A percentile compares a stretch with the other conserved stretches of the same genome.
phyloP scores from a whole-genome alignment of 139 green algal species.

The Axilococcus clingmanii region DNA sequence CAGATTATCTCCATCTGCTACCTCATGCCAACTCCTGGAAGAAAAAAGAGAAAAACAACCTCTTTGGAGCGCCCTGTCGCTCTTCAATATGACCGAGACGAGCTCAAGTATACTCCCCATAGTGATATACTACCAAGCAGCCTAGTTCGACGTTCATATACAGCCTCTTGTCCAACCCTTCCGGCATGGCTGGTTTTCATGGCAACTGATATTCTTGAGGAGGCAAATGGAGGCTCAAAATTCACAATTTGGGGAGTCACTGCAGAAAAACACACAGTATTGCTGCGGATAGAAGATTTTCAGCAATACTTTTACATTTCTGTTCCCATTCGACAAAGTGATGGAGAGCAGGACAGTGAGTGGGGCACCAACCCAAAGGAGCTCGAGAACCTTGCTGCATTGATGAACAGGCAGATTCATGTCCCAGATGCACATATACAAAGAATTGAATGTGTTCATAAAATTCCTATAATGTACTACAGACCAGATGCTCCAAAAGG shows the following conservation, averaged over 20 bases:
- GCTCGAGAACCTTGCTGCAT: neutral
- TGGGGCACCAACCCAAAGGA: neutral
- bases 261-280: constrained; percentile 6
- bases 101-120: no score
- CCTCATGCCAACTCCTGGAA: no score
- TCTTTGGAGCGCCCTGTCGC: no score
- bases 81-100: no score
- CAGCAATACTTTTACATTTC: constrained; percentile 48
- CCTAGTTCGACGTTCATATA: no score
- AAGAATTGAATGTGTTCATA: constrained; percentile 11
- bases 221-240: constrained; percentile 9
- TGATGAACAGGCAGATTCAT: neutral
- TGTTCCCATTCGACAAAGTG: constrained; percentile 7
- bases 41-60: no score
- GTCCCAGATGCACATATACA: constrained; percentile 7
- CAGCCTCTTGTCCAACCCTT: constrained; percentile 1
- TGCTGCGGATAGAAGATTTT: constrained; percentile 38
- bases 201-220: constrained; percentile 34
- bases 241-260: constrained; percentile 37
- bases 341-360: neutral
- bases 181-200: constrained; percentile 32
- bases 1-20: no score
- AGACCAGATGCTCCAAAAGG: constrained; percentile 25
- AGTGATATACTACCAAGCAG: no score
- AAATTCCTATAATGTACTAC: constrained; percentile 50